Base-by-base conservation (phyloP, 2,329 filamentous ascomycete species). In the Trichoderma sp. region DNA sequence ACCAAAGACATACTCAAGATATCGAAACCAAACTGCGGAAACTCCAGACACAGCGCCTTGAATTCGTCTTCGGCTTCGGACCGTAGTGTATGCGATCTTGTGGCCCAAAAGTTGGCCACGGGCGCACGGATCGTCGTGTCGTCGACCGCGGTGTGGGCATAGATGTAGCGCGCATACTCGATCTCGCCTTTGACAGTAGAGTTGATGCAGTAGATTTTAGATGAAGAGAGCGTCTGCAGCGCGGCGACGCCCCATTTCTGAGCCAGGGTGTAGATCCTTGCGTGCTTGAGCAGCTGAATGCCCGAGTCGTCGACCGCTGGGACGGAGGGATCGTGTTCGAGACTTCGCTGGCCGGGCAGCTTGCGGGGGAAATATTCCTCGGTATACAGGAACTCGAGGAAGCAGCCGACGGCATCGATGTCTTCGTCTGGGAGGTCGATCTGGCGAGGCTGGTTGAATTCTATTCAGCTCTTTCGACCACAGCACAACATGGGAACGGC, bases 131-230 rank as follows among this genome's bases (percentile, higher is more conserved):
- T 93, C 3, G 87, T 87, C 14, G 81, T 82, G 79, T 97, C 93
- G 70, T 91, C 88, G 59, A 84, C 80, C 66, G 81, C 79, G 13
- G 92, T 96, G 80, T 93, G 88, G 70, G 88, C 88, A 83, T 97
- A 97, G 37, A 97, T 91, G 81, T 94, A 97, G 78, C 93, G 89
- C 10, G 94, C 94, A 79, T 97, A 97, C 30, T 90, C 89, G 76
- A 97, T 94, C 83, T 97, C 94, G 79, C 93, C 94, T 81, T 90
- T 91, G 43, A 93, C 93, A 0, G 92, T 96, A 55, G 91, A 93
- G 76, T 94, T 91, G 75, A 97, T 91, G 78, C 92, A 92, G 83
- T 97, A 93, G 75, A 97, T 97, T 84, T 97, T 97, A 77, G 88
- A 89, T 77, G 92, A 92, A 2, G 94, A 91, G 32, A 97, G 88